A percentile compares a stretch with the other conserved stretches of the same genome.
Conservation (phyloP, 2,329 filamentous ascomycete species). For the Blumeria hordei region DNA sequence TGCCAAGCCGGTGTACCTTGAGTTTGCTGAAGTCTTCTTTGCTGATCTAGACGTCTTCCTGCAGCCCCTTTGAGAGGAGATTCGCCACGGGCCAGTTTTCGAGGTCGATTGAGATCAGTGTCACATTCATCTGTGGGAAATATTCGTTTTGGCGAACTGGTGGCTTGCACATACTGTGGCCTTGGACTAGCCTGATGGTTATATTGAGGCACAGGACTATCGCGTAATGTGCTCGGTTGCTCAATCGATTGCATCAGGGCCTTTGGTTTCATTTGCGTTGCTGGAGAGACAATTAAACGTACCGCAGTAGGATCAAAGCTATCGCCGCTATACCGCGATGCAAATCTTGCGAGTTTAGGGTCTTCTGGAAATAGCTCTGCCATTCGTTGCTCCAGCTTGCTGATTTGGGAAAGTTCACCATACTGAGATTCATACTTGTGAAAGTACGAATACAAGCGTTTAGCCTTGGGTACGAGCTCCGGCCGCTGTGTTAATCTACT, state of each 20-base stretch:
- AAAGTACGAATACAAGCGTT: conserved; percentile 72
- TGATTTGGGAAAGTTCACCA: conserved; percentile 75
- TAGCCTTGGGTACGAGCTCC: conserved; percentile 49
- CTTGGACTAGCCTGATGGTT: conserved; percentile 13
- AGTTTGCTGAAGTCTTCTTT: conserved; percentile 26
- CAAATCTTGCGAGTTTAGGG: conserved; percentile 50
- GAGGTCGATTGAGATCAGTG: conserved; percentile 46
- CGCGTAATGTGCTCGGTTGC: conserved; percentile 20
- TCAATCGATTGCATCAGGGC: conserved; percentile 29
- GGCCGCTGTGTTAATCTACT: conserved; percentile 57
- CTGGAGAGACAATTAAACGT: conserved; percentile 63
- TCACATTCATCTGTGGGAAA: conserved; percentile 39
- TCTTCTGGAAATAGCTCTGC: conserved; percentile 80
- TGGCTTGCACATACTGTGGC: conserved; percentile 12
- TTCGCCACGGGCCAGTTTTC: conserved; percentile 70
- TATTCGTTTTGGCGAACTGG: conserved; percentile 18
- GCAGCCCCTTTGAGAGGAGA: conserved; percentile 84
- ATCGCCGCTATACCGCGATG: conserved; percentile 45
- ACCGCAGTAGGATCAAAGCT: conserved; percentile 62
- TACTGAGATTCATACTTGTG: conserved; percentile 90
- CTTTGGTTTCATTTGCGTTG: conserved; percentile 49
- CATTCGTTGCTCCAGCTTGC: conserved; percentile 82
- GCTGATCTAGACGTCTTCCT: conserved; percentile 59
- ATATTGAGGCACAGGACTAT: conserved; percentile 14
- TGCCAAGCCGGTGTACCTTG: conserved; percentile 15